Evolutionary conservation across 2,329 filamentous ascomycete species (phyloP), one percentile per base, ranked within the genome.

Genomic region (Clarireedia monteithiana): DNA sequence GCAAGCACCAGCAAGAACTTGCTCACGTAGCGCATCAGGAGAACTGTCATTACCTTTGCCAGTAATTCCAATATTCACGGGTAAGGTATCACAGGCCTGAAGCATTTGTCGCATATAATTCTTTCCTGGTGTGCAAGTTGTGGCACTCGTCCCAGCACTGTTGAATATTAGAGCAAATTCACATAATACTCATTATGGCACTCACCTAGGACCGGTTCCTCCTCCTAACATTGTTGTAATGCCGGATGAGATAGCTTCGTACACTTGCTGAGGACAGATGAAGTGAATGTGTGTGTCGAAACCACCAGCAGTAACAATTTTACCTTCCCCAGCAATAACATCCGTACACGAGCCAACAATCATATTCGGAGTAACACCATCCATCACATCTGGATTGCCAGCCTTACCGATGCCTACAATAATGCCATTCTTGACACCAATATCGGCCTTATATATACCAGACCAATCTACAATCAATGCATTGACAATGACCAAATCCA

Each of bases 381-480:
- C 86, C 92, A 96, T 96, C 48, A 95, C 83, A 72, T 97, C 92
- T n/a, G 92, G 92, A 66, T 96, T 97, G 20, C 92, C 92, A 15
- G 92, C 90, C 73, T 97, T 96, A 58, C 92, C 92, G 63, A 97
- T 92, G 0, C 84, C 92, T 27, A 86, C 85, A 66, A 97, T 96
- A 40, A 87, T 69, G 2, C 92, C 91, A 63, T 91, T 73, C 71
- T 95, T 96, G 70, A 97, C 85, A 27, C 92, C 92, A 68, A 97
- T 95, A 70, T 97, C 92, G 5, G 91, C 92, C 74, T 97, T 97
- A 77, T 89, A 95, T 67, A 97, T 96, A 48, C 92, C 92, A 1
- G 81, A 86, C 81, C 87, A 95, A 73, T 97, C 92, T 20, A 97
- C 79, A 39, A 97, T 86, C 61, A 97, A 74, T 5, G 91, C 92